Base-by-base conservation (phyloP, 768 basidiomycete species). In the Tricholoma terreum region DNA sequence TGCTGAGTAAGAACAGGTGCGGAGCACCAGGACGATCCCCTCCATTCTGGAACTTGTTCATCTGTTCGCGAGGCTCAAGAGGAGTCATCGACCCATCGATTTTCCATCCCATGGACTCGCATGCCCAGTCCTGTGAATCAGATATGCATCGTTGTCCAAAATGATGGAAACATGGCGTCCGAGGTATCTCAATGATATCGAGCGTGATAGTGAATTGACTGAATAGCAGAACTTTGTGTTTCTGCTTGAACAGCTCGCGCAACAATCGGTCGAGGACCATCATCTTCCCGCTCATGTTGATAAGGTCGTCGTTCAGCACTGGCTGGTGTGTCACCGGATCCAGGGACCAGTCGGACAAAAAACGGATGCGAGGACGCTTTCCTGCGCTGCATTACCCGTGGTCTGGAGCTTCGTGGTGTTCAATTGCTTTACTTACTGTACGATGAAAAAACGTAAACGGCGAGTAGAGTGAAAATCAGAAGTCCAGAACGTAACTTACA, bases 171-270 rank as follows among this genome's bases (percentile, higher is more conserved):
- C n/a, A n/a, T n/a, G n/a, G 38, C 8, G 4, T 12, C 6, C 24
- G 3, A 4, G 31, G 63, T 61, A 92, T 91, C 80, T 97, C 88
- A 49, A 99, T 91, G 63, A 99, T 89, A 66, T 99, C 89, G 55
- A 98, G 75, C 94, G 98, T 94, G 4, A 89, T 94, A 45, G 90
- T 94, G 72, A 99, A 98, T 72, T 99, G 96, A 56, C 90, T 92
- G 71, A 90, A 91, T 11, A 90, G 66, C n/a, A 94, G 73, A 0
- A 92, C 90, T 67, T 94, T 96, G 72, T 96, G 94, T 7, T 80
- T 83, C 2, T 86, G 75, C 36, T 75, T 77, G 72, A 98, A 92
- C 30, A 99, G 73, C 55, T 87, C 94, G 33, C 83, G 83, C 7
- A 99, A 80, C 8, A 99, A 75, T 6, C 94, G 84, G 60, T 98